These are phyloP conservation scores for Penicillium sp. DNA, from an alignment of 2,329 filamentous ascomycete genomes.

Conservation along the genomic window DNA sequence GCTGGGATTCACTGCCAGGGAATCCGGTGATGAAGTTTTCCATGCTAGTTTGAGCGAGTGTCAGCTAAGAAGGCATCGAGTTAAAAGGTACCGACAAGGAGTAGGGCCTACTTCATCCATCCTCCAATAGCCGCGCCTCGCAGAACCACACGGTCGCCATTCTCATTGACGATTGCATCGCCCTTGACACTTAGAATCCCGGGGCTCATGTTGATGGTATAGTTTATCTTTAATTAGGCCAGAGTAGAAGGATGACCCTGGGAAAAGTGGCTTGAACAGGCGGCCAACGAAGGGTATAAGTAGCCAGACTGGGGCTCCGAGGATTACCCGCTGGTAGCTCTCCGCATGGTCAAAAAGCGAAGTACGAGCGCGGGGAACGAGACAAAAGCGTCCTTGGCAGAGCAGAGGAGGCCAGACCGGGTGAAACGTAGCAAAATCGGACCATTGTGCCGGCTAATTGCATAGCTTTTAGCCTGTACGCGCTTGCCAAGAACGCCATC, in stretches of 20 bases:
- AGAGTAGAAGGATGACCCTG: neutral
- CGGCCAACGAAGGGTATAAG: neutral
- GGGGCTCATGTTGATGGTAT: constrained; percentile 25
- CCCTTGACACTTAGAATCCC: constrained; percentile 49
- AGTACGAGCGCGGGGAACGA: neutral
- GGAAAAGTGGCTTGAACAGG: neutral
- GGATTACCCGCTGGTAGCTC: neutral
- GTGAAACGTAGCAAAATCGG: neutral
- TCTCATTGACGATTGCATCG: constrained; percentile 51
- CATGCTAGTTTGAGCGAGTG: too few relatives aligned
- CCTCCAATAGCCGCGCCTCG: constrained; percentile 53
- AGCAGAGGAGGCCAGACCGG: neutral
- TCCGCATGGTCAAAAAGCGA: neutral
- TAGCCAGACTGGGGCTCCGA: neutral
- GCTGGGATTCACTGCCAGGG: constrained; percentile 61
- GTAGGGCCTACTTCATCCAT: constrained; percentile 46
- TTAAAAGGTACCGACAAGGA: neutral
- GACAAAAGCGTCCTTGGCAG: neutral
- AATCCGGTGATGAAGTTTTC: constrained; percentile 70
- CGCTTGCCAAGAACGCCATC: neutral
- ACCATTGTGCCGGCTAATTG: neutral
- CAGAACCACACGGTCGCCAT: constrained; percentile 53
- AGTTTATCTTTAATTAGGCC: neutral
- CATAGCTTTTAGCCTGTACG: constrained; percentile 3
- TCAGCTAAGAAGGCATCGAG: too few relatives aligned